Percentiles rank a stretch among this genome's conserved stretches.
These are phyloP conservation scores for Entomophthora muscae DNA, from an alignment of 371 early-diverging fungal species.

Conservation along the genomic window DNA sequence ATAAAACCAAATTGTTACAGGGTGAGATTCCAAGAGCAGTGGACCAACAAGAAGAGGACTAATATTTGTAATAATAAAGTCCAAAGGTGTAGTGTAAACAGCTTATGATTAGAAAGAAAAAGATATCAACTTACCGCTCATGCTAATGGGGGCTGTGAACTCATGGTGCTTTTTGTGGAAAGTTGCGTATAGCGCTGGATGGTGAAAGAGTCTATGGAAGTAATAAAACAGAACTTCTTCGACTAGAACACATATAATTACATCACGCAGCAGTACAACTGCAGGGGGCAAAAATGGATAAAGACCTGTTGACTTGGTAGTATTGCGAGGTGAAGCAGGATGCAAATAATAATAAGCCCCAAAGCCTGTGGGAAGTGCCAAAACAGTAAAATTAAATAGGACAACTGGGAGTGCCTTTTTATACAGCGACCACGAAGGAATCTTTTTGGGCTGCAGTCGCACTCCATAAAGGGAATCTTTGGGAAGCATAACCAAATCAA, in stretches of 20 bases:
- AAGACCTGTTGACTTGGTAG: constrained; percentile 16
- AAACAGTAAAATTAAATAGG: constrained; percentile 17
- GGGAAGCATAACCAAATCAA: constrained; percentile 18
- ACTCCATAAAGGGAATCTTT: constrained; percentile 14
- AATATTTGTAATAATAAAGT: constrained; percentile 27
- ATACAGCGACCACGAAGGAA: constrained; percentile 15
- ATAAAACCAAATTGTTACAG: constrained; percentile 24
- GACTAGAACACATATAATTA: constrained; percentile 25
- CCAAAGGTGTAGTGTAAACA: constrained; percentile 34
- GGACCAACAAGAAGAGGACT: constrained; percentile 29
- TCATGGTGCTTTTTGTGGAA: constrained; percentile 42
- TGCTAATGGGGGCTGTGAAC: constrained; percentile 35
- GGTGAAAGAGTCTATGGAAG: constrained; percentile 30
- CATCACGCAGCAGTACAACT: constrained; percentile 15
- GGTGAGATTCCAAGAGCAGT: constrained; percentile 26
- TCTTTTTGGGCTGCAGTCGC: constrained; percentile 19
- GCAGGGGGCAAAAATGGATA: background rate
- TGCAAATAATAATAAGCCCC: constrained; percentile 13
- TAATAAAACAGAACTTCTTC: constrained; percentile 42
- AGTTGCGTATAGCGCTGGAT: constrained; percentile 22
- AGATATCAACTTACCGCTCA: constrained; percentile 19
- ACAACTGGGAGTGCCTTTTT: constrained; percentile 14
- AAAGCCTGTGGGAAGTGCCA: constrained; percentile 15
- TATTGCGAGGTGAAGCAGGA: constrained; percentile 14
- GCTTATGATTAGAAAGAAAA: constrained; percentile 9